Conservation (phyloP, 306 rosid species). For the Acmispon strigosus region DNA sequence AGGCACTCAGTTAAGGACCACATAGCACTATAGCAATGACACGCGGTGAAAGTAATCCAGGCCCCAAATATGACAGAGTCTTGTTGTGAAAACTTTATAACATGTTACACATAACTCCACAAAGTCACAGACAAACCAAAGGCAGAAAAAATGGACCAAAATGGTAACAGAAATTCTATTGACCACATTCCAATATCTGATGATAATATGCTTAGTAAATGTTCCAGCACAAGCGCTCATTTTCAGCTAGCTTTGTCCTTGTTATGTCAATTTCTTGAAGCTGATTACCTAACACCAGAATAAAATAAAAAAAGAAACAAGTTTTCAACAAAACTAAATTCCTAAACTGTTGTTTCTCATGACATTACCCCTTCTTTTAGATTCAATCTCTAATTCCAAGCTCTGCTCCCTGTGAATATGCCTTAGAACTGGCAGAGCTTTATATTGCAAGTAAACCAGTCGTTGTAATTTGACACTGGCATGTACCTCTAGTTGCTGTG, state of each 20-base stretch:
- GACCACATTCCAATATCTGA: background rate
- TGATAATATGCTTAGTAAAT: background rate
- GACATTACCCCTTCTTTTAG: slow-evolving; percentile 40
- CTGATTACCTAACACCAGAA: slow-evolving; percentile 38
- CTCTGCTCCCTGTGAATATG: slow-evolving; percentile 50
- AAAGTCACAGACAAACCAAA: slow-evolving; percentile 9
- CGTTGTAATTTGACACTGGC: slow-evolving; percentile 36
- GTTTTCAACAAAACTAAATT: background rate
- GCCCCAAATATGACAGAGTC: background rate
- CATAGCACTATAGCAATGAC: background rate
- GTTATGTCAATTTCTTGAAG: slow-evolving; percentile 42
- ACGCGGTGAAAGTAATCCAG: background rate
- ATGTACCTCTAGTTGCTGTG: slow-evolving; percentile 34
- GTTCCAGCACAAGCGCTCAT: slow-evolving; percentile 66
- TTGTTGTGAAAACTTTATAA: background rate
- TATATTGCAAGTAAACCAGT: slow-evolving; percentile 39
- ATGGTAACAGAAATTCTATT: background rate
- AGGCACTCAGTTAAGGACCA: slow-evolving; percentile 7
- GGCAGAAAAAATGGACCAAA: background rate
- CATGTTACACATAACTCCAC: slow-evolving; percentile 6
- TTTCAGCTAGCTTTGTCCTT: slow-evolving; percentile 38
- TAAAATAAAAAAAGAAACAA: background rate
- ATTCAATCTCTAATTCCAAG: slow-evolving; percentile 55
- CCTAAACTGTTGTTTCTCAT: background rate
- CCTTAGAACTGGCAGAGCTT: slow-evolving; percentile 58